phyloP scores from a whole-genome alignment of 2,329 filamentous ascomycete species.

The Clonostachys rosea region DNA sequence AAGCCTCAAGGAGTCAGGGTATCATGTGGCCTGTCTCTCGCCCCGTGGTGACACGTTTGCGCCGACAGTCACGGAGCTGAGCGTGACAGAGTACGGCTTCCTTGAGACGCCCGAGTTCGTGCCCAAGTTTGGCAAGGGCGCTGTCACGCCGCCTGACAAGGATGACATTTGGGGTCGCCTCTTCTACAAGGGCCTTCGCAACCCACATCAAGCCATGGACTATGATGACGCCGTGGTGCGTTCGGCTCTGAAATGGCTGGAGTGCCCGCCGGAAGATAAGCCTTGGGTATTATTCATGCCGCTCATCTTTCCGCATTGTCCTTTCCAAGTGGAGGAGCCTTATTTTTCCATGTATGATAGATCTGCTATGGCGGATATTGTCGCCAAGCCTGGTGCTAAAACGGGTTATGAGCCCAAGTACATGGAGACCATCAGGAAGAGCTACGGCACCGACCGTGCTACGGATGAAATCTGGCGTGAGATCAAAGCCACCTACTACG shows the following conservation, averaged over 20 bases:
- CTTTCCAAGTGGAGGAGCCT: conserved; percentile 40
- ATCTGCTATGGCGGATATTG: conserved; percentile 10
- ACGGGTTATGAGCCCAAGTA: conserved; percentile 37
- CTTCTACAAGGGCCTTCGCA: conserved; percentile 33
- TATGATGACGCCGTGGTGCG: conserved; percentile 38
- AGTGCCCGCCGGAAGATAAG: conserved; percentile 29
- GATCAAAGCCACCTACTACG: conserved; percentile 37
- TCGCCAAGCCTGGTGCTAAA: conserved; percentile 10
- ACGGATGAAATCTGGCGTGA: conserved; percentile 35
- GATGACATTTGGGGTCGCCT: conserved; percentile 29
- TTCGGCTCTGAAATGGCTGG: conserved; percentile 34
- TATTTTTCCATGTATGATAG: conserved; percentile 41
- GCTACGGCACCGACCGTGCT: conserved; percentile 29
- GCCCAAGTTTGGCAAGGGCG: conserved; percentile 16
- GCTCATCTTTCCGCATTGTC: conserved; percentile 36
- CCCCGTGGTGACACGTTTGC: conserved; percentile 36
- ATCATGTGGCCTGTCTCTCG: conserved; percentile 39
- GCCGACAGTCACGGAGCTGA: conserved; percentile 34
- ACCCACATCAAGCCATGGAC: conserved; percentile 27
- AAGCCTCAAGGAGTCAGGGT: conserved; percentile 33
- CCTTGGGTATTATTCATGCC: conserved; percentile 38
- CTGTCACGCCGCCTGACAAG: conserved; percentile 8
- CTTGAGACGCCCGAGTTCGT: conserved; percentile 27
- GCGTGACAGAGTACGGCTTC: conserved; percentile 36
- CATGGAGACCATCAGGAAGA: conserved; percentile 28